phyloP scores from a whole-genome alignment of 2,329 filamentous ascomycete genomes.

The Alternaria rosae region DNA sequence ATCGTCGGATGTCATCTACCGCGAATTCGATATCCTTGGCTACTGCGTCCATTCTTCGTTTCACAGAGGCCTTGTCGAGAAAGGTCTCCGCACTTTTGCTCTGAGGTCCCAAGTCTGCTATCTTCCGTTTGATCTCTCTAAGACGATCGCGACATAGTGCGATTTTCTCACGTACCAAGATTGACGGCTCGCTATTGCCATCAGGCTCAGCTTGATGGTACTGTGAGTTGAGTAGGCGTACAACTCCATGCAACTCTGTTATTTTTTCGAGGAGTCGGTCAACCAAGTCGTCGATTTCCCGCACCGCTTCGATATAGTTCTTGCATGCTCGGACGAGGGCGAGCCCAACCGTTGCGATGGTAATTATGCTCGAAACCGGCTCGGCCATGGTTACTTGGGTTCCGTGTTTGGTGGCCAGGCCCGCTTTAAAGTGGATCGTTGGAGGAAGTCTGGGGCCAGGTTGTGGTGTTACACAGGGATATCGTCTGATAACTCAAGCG shows the following conservation, averaged over 20 bases:
- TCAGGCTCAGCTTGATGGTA: conserved; percentile 6
- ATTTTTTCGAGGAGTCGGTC: conserved; percentile 8
- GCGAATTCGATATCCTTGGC: conserved; percentile 19
- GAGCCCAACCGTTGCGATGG: conserved; percentile 16
- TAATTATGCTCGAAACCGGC: conserved; percentile 18
- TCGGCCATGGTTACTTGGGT: conserved; percentile 25
- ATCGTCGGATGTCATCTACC: conserved; percentile 16
- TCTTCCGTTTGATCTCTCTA: conserved; percentile 7
- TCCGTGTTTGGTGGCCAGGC: background rate
- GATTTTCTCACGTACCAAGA: conserved; percentile 13
- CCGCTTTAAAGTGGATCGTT: background rate
- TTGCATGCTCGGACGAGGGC: conserved; percentile 17
- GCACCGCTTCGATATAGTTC: conserved; percentile 15
- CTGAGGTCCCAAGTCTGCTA: conserved; percentile 14
- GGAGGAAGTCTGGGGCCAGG: background rate
- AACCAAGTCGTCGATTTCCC: conserved; percentile 8
- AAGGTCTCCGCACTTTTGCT: conserved; percentile 11
- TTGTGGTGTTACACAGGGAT: background rate
- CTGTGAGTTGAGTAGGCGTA: conserved; percentile 13
- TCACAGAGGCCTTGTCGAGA: conserved; percentile 16
- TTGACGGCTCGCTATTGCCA: conserved; percentile 4
- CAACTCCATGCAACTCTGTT: conserved; percentile 10
- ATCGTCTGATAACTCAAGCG: background rate
- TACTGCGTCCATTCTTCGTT: conserved; percentile 11
- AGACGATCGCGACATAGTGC: conserved; percentile 9